Conservation (phyloP, 2,329 filamentous ascomycete genomes). For the Diaporthe batatas region DNA sequence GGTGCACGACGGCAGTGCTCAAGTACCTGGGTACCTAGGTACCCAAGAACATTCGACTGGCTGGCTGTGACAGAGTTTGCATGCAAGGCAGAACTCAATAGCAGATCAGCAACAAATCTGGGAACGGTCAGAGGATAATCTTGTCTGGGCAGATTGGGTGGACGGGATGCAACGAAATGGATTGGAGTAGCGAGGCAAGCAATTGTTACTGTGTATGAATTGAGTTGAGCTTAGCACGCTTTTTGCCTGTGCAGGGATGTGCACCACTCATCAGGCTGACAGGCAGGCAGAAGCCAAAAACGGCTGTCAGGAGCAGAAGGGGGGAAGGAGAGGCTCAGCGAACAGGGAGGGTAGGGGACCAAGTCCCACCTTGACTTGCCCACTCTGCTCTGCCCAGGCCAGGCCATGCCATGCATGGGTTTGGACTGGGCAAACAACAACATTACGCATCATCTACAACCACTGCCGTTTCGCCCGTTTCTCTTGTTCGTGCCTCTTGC, state of each 20-base stretch:
- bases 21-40: no score
- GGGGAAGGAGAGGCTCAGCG: neutral
- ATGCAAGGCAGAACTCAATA: neutral
- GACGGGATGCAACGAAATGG: slow-evolving; percentile 2
- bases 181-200: neutral
- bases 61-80: neutral
- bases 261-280: neutral
- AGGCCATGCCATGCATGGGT: neutral
- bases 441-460: slow-evolving; percentile 35
- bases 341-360: neutral
- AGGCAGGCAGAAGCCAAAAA: slow-evolving; percentile 28
- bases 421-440: slow-evolving; percentile 14
- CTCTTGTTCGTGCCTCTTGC: neutral
- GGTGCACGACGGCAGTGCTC: no score
- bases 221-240: neutral
- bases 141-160: neutral
- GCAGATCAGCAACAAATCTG: neutral
- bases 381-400: neutral
- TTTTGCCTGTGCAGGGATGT: slow-evolving; percentile 10
- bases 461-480: neutral
- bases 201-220: neutral
- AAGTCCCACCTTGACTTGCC: neutral
- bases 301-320: neutral
- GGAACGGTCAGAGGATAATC: neutral
- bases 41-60: no score